A percentile compares a stretch with the other conserved stretches of the same genome.
These are phyloP conservation scores for Delonix regia DNA, from an alignment of 306 rosid genomes.

Conservation along the genomic window DNA sequence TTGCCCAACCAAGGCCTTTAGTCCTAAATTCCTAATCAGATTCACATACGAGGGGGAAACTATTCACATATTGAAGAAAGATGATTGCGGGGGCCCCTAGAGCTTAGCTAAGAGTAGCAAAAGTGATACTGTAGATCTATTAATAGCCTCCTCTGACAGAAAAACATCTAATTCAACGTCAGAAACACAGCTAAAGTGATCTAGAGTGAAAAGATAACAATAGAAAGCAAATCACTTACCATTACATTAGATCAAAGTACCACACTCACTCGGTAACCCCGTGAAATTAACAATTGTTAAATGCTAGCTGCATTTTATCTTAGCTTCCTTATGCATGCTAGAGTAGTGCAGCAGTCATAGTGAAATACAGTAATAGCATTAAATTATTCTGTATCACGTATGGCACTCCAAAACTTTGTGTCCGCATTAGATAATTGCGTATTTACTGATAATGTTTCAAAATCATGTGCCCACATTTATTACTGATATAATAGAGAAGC, in stretches of 20 bases:
- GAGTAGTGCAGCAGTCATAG: neutral
- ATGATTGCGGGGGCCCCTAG: slow-evolving; percentile 13
- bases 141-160: slow-evolving; percentile 17
- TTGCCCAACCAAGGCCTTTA: slow-evolving; percentile 7
- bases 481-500: neutral
- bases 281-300: neutral
- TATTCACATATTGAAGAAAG: slow-evolving; percentile 15
- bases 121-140: neutral
- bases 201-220: neutral
- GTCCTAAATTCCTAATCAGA: slow-evolving; percentile 20
- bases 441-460: slow-evolving; percentile 4
- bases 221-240: slow-evolving; percentile 13
- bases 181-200: slow-evolving; percentile 10
- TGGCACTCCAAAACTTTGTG: neutral
- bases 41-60: slow-evolving; percentile 7
- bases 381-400: neutral
- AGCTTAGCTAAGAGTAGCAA: slow-evolving; percentile 1
- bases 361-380: slow-evolving; percentile 7
- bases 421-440: neutral
- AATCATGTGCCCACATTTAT: neutral
- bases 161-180: slow-evolving; percentile 23
- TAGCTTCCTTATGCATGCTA: slow-evolving; percentile 17
- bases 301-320: slow-evolving; percentile 15
- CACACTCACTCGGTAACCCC: too few species aligned
- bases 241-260: neutral